Conservation (phyloP, 257 asterid genomes). For the Capsicum baccatum region DNA sequence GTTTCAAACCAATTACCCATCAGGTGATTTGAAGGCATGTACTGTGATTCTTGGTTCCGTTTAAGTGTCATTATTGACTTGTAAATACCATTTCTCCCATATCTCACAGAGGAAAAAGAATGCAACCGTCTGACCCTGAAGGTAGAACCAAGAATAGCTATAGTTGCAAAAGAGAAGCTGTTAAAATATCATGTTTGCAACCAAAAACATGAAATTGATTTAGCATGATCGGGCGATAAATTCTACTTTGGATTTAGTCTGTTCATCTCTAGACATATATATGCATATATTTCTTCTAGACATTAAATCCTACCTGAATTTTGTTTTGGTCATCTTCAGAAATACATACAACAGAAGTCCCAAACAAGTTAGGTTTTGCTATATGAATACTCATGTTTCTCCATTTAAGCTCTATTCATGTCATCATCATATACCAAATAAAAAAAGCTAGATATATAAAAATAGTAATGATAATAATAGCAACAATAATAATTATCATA, state of each 20-base stretch:
- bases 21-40: constrained; percentile 84
- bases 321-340: background rate
- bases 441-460: background rate
- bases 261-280: background rate
- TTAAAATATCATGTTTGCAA: background rate
- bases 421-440: background rate
- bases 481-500: too few species aligned
- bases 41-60: constrained; percentile 29
- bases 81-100: background rate
- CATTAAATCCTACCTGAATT: constrained; percentile 11
- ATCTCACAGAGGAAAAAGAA: background rate
- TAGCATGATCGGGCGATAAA: background rate
- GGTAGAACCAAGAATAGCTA: background rate
- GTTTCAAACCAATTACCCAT: constrained; percentile 96
- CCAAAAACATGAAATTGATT: background rate
- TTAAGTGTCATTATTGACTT: background rate
- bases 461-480: too few species aligned
- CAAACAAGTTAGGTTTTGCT: background rate
- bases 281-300: background rate
- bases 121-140: background rate
- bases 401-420: background rate
- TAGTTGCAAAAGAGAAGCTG: background rate
- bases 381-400: background rate
- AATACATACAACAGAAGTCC: background rate
- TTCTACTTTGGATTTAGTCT: background rate